Conservation (phyloP, 2,329 filamentous ascomycete genomes). For the Beauveria caledonica region DNA sequence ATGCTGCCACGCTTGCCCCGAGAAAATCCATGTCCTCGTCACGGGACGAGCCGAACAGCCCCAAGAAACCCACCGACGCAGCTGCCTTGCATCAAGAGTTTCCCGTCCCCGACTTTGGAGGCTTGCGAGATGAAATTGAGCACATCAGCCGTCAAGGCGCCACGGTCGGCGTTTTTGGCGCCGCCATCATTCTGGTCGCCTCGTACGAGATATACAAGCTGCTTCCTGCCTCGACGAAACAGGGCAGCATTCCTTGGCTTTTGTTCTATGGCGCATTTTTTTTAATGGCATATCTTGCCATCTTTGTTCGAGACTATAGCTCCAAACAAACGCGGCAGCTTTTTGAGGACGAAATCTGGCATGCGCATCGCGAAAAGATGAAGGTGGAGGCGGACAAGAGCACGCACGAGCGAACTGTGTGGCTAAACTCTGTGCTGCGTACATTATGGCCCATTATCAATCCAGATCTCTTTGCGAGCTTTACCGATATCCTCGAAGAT, state of each 20-base stretch:
- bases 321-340: conserved; percentile 51
- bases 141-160: conserved; percentile 25
- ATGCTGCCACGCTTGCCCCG: conserved; percentile 11
- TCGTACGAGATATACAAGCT: conserved; percentile 18
- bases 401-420: conserved; percentile 57
- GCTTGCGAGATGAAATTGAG: conserved; percentile 26
- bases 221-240: conserved; percentile 9
- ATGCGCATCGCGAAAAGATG: conserved; percentile 49
- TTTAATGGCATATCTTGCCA: conserved; percentile 17
- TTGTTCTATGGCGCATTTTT: conserved; percentile 3
- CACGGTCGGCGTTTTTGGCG: conserved; percentile 30
- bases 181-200: conserved; percentile 23
- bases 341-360: conserved; percentile 64
- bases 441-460: conserved; percentile 70
- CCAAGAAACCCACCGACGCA: conserved; percentile 25
- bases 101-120: conserved; percentile 40
- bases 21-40: conserved; percentile 3
- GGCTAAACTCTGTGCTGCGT: conserved; percentile 61
- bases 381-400: conserved; percentile 32
- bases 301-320: conserved; percentile 50
- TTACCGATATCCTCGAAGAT: conserved; percentile 66
- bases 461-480: conserved; percentile 61
- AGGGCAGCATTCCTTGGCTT: conserved; percentile 5
- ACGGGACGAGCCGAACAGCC: not conserved
- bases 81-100: conserved; percentile 37